These are phyloP conservation scores for Tetrapisispora pingtungensis DNA, from an alignment of 805 yeast species.

Conservation along the genomic window DNA sequence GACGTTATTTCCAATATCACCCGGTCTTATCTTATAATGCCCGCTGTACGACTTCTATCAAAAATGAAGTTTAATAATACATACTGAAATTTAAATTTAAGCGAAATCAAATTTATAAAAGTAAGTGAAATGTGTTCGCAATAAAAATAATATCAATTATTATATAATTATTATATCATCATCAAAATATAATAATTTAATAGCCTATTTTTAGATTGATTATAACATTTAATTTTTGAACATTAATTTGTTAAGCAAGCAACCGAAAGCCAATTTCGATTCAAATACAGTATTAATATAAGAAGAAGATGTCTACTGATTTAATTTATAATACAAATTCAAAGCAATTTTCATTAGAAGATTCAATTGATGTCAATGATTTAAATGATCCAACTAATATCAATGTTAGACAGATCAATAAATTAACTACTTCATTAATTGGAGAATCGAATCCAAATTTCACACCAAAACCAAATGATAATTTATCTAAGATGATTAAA, in stretches of 20 bases:
- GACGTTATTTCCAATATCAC: too few relatives aligned
- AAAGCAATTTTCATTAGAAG: constrained; percentile 16
- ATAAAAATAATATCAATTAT: too few relatives aligned
- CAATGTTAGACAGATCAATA: constrained; percentile 29
- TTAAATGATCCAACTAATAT: constrained; percentile 8
- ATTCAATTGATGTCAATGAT: constrained; percentile 5
- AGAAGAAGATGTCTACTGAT: constrained; percentile 1
- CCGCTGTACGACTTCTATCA: too few relatives aligned
- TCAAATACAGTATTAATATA: too few relatives aligned
- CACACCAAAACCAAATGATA: constrained; percentile 46
- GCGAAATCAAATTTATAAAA: neutral
- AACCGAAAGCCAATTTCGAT: too few relatives aligned
- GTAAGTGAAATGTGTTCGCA: too few relatives aligned
- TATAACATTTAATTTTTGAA: too few relatives aligned
- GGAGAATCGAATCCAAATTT: constrained; percentile 38
- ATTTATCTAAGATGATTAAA: constrained; percentile 43
- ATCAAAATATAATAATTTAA: too few relatives aligned
- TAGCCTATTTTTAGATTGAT: too few relatives aligned
- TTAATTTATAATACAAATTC: constrained; percentile 21
- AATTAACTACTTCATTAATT: constrained; percentile 27
- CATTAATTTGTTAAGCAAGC: too few relatives aligned
- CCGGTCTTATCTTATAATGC: too few relatives aligned
- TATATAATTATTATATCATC: too few relatives aligned
- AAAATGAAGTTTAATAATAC: neutral
- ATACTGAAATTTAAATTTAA: neutral